A percentile compares a stretch with the other conserved stretches of the same genome.
These are phyloP conservation scores for Xylariaceae sp. DNA, from an alignment of 2,329 filamentous ascomycete species.

Conservation along the genomic window DNA sequence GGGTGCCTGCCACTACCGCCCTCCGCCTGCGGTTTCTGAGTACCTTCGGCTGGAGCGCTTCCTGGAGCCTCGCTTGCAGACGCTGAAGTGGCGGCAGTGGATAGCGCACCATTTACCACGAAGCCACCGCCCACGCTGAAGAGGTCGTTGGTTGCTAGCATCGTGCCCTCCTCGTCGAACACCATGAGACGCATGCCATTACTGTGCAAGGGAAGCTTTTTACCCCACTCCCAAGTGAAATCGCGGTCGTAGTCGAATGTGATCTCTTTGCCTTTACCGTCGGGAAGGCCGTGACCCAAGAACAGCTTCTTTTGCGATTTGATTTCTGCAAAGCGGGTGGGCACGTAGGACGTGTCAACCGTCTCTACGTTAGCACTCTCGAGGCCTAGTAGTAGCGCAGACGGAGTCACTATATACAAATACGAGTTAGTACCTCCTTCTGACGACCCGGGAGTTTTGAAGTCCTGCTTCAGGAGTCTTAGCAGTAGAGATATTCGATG, in stretches of 20 bases:
- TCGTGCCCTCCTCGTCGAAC: slow-evolving; percentile 49
- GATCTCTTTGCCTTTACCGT: slow-evolving; percentile 48
- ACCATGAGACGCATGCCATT: slow-evolving; percentile 57
- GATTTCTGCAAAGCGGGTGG: slow-evolving; percentile 49
- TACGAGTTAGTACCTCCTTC: slow-evolving; percentile 4
- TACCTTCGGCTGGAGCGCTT: slow-evolving; percentile 15
- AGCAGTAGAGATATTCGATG: not conserved
- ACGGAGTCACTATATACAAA: slow-evolving; percentile 45
- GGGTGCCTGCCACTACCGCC: slow-evolving; percentile 39
- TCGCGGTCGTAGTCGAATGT: slow-evolving; percentile 53
- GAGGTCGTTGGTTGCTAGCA: slow-evolving; percentile 53
- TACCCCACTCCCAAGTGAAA: slow-evolving; percentile 55
- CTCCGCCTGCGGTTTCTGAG: slow-evolving; percentile 30
- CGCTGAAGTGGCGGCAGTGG: slow-evolving; percentile 41
- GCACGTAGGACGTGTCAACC: slow-evolving; percentile 52
- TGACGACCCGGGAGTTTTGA: not conserved
- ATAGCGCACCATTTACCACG: slow-evolving; percentile 53
- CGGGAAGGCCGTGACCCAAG: slow-evolving; percentile 45
- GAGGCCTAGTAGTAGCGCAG: slow-evolving; percentile 51
- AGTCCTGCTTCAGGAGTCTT: not conserved
- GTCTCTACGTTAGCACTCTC: slow-evolving; percentile 53
- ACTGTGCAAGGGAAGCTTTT: slow-evolving; percentile 54
- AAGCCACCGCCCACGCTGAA: slow-evolving; percentile 57
- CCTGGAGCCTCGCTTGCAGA: slow-evolving; percentile 15
- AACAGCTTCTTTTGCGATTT: slow-evolving; percentile 48